These are phyloP conservation scores for Thinopyrum elongatum DNA, from an alignment of 176 grass and related monocot genomes.

Conservation along the genomic window DNA sequence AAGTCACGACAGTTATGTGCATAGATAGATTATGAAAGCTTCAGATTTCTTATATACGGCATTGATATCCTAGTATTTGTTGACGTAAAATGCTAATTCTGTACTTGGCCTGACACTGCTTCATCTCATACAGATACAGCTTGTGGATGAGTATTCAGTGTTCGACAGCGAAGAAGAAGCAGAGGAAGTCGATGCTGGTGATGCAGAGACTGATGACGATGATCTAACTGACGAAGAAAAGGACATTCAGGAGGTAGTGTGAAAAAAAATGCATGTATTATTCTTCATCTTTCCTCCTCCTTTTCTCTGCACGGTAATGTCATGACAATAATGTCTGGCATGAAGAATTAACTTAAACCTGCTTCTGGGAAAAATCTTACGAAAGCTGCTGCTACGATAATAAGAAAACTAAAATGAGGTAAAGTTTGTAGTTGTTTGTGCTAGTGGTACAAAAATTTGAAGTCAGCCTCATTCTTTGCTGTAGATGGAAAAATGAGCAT, in stretches of 20 bases:
- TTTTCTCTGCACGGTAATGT: background rate
- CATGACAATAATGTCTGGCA: background rate
- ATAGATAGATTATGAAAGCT: background rate
- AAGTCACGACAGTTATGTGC: background rate
- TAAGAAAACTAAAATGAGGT: too few relatives aligned
- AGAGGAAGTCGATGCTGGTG: slow-evolving; percentile 56
- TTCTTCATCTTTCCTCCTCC: background rate
- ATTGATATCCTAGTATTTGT: background rate
- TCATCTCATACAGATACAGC: slow-evolving; percentile 29
- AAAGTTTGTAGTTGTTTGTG: background rate
- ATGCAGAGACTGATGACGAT: slow-evolving; percentile 67
- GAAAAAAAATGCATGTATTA: background rate
- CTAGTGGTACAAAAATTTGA: background rate
- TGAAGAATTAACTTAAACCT: background rate
- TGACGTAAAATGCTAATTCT: background rate
- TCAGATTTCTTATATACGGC: background rate
- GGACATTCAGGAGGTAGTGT: slow-evolving; percentile 51
- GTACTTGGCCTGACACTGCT: background rate
- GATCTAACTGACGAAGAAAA: slow-evolving; percentile 44
- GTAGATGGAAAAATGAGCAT: background rate
- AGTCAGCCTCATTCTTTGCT: background rate
- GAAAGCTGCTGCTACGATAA: too few relatives aligned
- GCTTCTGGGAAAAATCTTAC: too few relatives aligned
- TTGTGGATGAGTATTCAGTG: slow-evolving; percentile 54
- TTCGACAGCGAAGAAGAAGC: slow-evolving; percentile 80